phyloP scores from a whole-genome alignment of 169 alveolate species.

The Cryptosporidium meleagridis region DNA sequence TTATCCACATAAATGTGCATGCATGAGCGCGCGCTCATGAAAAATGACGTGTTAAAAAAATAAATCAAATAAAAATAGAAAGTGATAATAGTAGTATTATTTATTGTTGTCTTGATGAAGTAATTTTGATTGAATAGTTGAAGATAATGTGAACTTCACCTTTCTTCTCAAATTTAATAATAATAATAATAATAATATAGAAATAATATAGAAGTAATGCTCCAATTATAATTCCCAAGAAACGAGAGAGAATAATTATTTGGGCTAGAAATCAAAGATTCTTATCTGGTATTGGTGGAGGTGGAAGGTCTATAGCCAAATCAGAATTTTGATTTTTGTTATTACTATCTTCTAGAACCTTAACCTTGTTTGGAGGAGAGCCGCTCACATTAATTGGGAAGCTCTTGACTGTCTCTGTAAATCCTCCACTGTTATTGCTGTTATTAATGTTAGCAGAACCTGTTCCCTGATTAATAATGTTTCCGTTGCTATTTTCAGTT shows the following conservation, averaged over 20 bases:
- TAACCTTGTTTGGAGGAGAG: slow-evolving; percentile 56
- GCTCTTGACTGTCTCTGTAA: background rate
- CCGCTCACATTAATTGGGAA: background rate
- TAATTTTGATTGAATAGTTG: background rate
- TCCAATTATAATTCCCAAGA: background rate
- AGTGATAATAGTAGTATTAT: background rate
- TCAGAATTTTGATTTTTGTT: background rate
- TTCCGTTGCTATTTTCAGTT: slow-evolving; percentile 13
- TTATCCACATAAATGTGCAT: background rate
- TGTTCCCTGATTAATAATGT: background rate
- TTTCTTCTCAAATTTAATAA: no score
- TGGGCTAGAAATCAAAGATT: background rate
- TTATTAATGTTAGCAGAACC: background rate
- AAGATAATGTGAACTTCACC: no score
- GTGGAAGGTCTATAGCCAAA: background rate
- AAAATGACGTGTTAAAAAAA: slow-evolving; percentile 1
- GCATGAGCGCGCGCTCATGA: background rate
- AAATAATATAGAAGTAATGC: no score
- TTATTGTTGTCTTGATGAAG: background rate
- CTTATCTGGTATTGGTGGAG: background rate
- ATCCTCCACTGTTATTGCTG: background rate
- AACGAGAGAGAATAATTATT: background rate
- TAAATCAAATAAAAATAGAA: background rate
- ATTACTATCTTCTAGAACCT: background rate
- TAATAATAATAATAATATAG: no score